Base-by-base conservation (phyloP, 1,139 yeast species). In the Scheffersomyces parashehatae region DNA sequence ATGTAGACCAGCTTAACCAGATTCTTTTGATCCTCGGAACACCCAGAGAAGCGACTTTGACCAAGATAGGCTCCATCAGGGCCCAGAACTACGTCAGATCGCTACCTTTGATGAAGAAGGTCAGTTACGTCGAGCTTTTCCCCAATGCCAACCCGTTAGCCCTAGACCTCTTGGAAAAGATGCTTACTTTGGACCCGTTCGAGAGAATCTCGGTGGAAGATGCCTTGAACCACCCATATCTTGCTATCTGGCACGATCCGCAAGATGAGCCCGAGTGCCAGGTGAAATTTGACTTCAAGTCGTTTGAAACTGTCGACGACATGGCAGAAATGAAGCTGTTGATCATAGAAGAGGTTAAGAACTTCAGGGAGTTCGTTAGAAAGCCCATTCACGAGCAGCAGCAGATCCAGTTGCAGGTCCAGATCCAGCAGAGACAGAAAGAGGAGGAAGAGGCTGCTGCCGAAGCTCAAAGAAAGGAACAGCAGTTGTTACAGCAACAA, bases 161-260 rank as follows among this genome's bases (percentile, higher is more conserved):
- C 0, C 71, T 93, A 36, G 97, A 91, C 60, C 70, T 93, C 51
- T 73, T 93, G 50, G 88, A 84, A 47, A 79, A 73, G 54, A 85
- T 93, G 95, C 76, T 93, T 36, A 83, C 95, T 10, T 77, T 93
- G 48, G 97, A 93, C 60, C 98, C 99, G 0, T 78, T 79, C 40
- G 81, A 84, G 56, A 77, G 99, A 64, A 89, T 93, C 40, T 81
- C 95, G 0, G 98, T 91, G 2, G 90, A 87, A 44, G 86, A 88
- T 43, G 98, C 98, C 0, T 75, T 93, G 47, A 80, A 81, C 49
- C 99, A 93, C 65, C 96, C 96, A 6, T 93, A 93, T 60, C 73
- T 93, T 45, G 74, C 84, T 42, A 85, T 93, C 30, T 93, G 99
- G 99, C 98, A 91, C 62, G 99, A 93, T 59, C 96, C 97, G 3